Conservation (phyloP, 768 basidiomycete species). For the Phylloporus sp. region DNA sequence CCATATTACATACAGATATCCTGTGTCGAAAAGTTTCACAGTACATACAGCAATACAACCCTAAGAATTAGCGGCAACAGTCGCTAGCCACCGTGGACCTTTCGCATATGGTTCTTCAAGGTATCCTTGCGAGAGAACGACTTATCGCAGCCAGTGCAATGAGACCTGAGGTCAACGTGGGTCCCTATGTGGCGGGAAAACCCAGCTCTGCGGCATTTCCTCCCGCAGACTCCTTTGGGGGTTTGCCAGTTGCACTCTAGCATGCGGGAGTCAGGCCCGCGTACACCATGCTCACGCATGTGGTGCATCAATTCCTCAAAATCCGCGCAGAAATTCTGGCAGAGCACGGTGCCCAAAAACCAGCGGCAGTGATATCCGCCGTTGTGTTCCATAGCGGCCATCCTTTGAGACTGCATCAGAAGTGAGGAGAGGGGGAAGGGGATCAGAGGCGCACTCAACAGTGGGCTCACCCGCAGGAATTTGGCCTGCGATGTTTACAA, state of each 20-base stretch:
- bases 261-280: neutral
- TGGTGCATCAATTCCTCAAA: slow-evolving; percentile 10
- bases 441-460: neutral
- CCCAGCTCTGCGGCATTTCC: neutral
- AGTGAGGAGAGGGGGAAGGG: neutral
- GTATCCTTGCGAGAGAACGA: neutral
- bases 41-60: too few relatives aligned
- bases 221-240: neutral
- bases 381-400: too few relatives aligned
- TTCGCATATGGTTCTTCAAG: neutral
- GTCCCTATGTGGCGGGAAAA: neutral
- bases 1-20: too few relatives aligned
- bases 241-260: neutral
- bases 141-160: neutral
- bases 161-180: neutral
- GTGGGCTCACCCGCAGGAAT: neutral
- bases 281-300: neutral
- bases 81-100: too few relatives aligned
- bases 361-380: neutral
- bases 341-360: neutral
- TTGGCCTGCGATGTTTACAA: neutral
- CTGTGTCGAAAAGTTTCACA: too few relatives aligned
- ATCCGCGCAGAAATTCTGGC: neutral
- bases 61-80: too few relatives aligned
- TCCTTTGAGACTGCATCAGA: neutral